A percentile compares a stretch with the other conserved stretches of the same genome.
Evolutionary conservation across 176 grass and related monocot species (phyloP).

Genomic region (Triticum turgidum): DNA sequence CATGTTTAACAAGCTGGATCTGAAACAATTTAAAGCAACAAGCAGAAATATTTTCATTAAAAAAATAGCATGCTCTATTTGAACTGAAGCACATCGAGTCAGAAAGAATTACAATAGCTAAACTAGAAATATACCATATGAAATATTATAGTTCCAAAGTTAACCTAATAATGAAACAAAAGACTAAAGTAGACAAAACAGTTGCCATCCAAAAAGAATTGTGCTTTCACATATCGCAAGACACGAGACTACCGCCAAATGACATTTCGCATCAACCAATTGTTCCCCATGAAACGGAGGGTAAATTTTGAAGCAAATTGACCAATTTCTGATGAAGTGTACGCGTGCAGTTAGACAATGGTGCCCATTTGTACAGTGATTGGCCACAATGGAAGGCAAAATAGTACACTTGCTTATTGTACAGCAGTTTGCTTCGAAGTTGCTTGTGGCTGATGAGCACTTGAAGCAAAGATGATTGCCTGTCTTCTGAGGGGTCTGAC

Average conservation of each 20-base stretch:
- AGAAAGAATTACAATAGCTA: constrained; percentile 48
- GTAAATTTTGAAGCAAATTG: constrained; percentile 29
- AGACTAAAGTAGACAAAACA: constrained; percentile 43
- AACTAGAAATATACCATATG: constrained; percentile 42
- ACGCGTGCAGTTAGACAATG: constrained; percentile 14
- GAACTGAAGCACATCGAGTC: constrained; percentile 27
- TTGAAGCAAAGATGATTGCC: constrained; percentile 39
- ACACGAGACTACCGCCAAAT: constrained; percentile 31
- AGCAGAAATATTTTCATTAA: not conserved
- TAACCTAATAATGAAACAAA: constrained; percentile 32
- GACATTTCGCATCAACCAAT: constrained; percentile 1
- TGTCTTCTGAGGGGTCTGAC: constrained; percentile 20
- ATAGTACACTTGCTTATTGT: constrained; percentile 50
- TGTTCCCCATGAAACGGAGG: constrained; percentile 39
- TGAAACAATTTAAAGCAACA: not conserved
- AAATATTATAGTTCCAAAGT: constrained; percentile 45
- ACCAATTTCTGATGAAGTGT: constrained; percentile 34
- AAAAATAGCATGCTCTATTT: constrained; percentile 34
- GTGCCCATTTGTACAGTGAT: constrained; percentile 54
- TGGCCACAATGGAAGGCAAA: constrained; percentile 38
- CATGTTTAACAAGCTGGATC: not conserved
- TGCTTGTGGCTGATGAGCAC: constrained; percentile 19
- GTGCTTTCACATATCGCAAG: constrained; percentile 25
- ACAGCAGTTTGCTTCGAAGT: constrained; percentile 41
- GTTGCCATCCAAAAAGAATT: constrained; percentile 51